A percentile compares a stretch with the other conserved stretches of the same genome.
Conservation (phyloP, 305 asterid species). For the Fraxinus sp. region DNA sequence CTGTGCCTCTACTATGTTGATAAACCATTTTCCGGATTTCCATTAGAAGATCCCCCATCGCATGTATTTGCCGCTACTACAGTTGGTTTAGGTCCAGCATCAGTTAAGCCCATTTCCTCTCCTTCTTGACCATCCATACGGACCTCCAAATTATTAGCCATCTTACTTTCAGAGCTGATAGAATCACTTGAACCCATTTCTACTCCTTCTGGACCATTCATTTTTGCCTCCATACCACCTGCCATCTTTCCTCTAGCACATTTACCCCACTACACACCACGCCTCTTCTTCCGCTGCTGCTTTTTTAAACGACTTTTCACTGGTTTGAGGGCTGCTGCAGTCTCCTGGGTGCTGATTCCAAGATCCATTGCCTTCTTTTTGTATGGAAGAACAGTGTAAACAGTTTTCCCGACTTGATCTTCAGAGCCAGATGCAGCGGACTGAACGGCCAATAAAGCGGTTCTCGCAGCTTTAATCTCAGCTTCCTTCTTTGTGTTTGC, state of each 20-base stretch:
- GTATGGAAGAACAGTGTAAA: constrained; percentile 71
- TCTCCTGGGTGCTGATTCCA: constrained; percentile 49
- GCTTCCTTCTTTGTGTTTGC: constrained; percentile 87
- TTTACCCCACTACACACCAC: constrained; percentile 23
- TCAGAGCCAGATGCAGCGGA: constrained; percentile 39
- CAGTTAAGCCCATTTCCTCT: not conserved
- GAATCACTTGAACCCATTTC: constrained; percentile 4
- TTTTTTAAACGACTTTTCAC: constrained; percentile 56
- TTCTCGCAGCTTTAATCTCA: constrained; percentile 89
- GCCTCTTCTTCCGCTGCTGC: constrained; percentile 40
- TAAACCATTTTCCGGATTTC: constrained; percentile 15
- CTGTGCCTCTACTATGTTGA: constrained; percentile 13
- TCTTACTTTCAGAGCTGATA: not conserved
- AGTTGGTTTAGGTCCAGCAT: not conserved
- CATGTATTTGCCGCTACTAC: not conserved
- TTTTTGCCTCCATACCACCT: constrained; percentile 1
- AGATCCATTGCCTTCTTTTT: constrained; percentile 54
- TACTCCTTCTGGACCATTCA: not conserved
- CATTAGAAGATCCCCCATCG: not conserved
- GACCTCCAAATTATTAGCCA: constrained; percentile 16
- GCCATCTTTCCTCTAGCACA: constrained; percentile 1
- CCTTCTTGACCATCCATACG: constrained; percentile 14
- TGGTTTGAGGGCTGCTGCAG: constrained; percentile 55
- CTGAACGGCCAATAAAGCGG: constrained; percentile 78
- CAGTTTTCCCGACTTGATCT: constrained; percentile 33